Base-by-base conservation (phyloP, 2,329 filamentous ascomycete genomes). In the Colletotrichum sp. region DNA sequence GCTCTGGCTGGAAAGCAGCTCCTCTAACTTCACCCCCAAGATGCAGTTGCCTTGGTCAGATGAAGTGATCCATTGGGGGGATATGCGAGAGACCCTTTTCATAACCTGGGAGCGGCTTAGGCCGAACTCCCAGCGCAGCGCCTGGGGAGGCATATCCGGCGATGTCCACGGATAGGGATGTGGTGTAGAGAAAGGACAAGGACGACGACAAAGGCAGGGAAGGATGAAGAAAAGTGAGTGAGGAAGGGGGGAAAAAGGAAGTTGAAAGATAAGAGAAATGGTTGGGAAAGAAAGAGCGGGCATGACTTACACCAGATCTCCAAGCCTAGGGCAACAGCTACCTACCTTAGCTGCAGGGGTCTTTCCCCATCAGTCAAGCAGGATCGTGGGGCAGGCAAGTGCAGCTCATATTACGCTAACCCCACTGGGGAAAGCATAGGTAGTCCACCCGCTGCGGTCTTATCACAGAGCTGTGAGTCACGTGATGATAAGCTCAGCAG, bases 401-500 rank as follows among this genome's bases (percentile, higher is more conserved):
- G 32, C 63, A 75, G 69, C 72, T 63, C 30, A 63, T 16, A 57
- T 75, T 63, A 24, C n/a, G 16, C 55, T 44, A 30, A 12, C 5
- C 73, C 30, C 36, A 63, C 21, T 21, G 4, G 39, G 44, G 12
- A 30, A 59, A 65, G 63, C n/a, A n/a, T 9, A 34, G 12, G 30
- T 30, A 9, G 24, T 30, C 28, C 28, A 6, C 18, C 36, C 13
- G 18, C 69, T 15, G 36, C 24, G 13, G 39, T 21, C 60, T 71
- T 59, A 67, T 32, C 57, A 68, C 15, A 30, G 34, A 59, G 6
- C 18, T 24, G 0, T 0, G 1, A 26, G 36, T 71, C 73, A 76
- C 73, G 73, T 76, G 73, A 18, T 57, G 73, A 73, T 72, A 72
- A 68, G 63, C 18, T 15, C 18, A 10, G 13, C 8, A 63, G n/a